Base-by-base conservation (phyloP, 805 yeast species). In the Suhomyces sp. region DNA sequence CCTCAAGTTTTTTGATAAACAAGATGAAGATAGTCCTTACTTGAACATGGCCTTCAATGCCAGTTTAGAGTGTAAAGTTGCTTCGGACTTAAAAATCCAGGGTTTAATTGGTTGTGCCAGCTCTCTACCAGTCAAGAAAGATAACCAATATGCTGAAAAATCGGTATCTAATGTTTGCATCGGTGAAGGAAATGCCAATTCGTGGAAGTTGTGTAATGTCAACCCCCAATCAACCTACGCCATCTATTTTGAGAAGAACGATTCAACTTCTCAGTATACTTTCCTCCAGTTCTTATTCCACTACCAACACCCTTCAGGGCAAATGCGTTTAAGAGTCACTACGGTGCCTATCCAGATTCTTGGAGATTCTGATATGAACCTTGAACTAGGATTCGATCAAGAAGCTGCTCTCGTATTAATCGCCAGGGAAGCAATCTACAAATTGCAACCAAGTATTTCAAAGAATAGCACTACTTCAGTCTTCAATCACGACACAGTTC, bases 71-170 rank as follows among this genome's bases (percentile, higher is more conserved):
- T 74, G 83, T 19, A 81, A 81, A 57, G 69, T 78, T 5, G 69
- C 83, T 0, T 60, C 67, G 5, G 84, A 83, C 56, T 65, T 84
- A 44, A 79, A 80, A 58, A 65, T 85, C 10, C 77, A 77, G 49
- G 90, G 89, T 0, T 65, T 86, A 49, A 76, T 85, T 47, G 90
- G 90, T 3, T 85, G 84, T 65, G 87, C 83, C 1, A 71, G 79
- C 1, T 78, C 85, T 1, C 64, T 85, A 47, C 57, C 63, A 35
- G 46, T 57, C 9, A 64, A 64, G 22, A 65, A 66, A 49, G 73
- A 64, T 31, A 66, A 61, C 38, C 54, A 49, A 23, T 57, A 57
- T 49, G 60, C 60, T 15, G 57, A 58, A 24, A 59, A 62, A 6
- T 51, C 51, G 15, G 71, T 78, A 6, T 66, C 77, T n/a, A 71